These are phyloP conservation scores for Lodderomyces margitis DNA, from an alignment of 1,139 yeast species.

Conservation along the genomic window DNA sequence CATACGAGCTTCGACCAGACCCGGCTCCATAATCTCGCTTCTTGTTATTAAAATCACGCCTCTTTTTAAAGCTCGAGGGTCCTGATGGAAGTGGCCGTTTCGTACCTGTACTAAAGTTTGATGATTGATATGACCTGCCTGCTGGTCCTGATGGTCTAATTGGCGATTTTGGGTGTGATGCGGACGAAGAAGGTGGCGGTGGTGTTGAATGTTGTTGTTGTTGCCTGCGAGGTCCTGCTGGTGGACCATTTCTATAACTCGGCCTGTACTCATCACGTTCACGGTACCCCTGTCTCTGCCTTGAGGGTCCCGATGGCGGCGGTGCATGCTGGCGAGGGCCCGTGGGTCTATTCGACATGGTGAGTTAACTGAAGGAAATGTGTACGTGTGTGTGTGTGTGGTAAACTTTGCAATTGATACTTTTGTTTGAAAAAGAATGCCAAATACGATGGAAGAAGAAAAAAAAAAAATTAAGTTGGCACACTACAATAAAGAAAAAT, in stretches of 20 bases:
- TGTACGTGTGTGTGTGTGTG: no score
- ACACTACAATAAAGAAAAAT: no score
- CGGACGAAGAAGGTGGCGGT: conserved; percentile 1
- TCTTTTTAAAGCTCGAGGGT: conserved; percentile 17
- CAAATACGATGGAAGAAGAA: background rate
- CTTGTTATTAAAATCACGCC: conserved; percentile 11
- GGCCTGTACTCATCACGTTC: conserved; percentile 6
- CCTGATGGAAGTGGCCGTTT: conserved; percentile 17
- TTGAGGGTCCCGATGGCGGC: conserved; percentile 2
- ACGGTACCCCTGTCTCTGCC: conserved; percentile 1
- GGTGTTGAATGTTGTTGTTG: conserved; percentile 8
- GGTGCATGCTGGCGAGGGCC: background rate
- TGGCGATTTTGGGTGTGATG: conserved; percentile 3
- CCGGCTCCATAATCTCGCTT: background rate
- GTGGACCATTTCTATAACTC: conserved; percentile 6
- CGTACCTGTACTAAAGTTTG: conserved; percentile 8
- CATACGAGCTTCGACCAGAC: background rate
- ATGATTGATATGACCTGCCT: background rate
- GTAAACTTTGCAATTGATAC: background rate
- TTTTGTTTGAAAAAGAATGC: background rate
- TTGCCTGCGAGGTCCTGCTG: conserved; percentile 21
- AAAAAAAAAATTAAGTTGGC: background rate
- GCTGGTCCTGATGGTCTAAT: conserved; percentile 11
- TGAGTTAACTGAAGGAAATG: background rate
- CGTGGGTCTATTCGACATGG: conserved; percentile 1